Evolutionary conservation across 768 basidiomycete species (phyloP), one percentile per base, ranked within the genome.

Genomic region (Steccherinum ochraceum): DNA sequence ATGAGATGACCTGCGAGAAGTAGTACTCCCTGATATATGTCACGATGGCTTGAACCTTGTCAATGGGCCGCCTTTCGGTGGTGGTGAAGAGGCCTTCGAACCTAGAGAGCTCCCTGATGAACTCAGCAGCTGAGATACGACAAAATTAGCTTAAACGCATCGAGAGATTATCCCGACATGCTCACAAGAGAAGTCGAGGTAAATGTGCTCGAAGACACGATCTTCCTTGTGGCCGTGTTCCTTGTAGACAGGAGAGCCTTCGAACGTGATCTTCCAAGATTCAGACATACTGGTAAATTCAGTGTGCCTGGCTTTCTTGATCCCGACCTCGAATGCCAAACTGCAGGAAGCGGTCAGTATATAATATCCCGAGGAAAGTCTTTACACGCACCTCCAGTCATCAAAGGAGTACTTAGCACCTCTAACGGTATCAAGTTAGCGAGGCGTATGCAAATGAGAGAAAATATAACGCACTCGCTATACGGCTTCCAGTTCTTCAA

Each of bases 291-390:
- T 41, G n/a, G 24, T 4, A 13, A 57, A 20, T 3, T 21, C 35
- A 12, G 43, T 42, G 27, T 55, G 48, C 20, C 54, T 51, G 39
- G 51, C 26, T 20, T 57, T 52, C 49, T 60, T 56, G 16, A 65
- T 24, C 12, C 49, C 45, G 19, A 64, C 63, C 30, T 60, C 61
- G 53, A 64, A 65, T 5, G 63, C 63, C 5, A 65, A 46, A 13
- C 52, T 35, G n/a, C 35, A 11, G 25, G 41, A 47, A 61, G 52
- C 10, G 49, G 23, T n/a, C 27, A 56, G 27, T 4, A 18, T 45
- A 5, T 56, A 49, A 23, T 20, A n/a, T 40, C 51, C 42, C 7
- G 10, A 18, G 7, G 18, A 7, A n/a, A n/a, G n/a, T n/a, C n/a
- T n/a, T n/a, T 7, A 23, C 7, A 18, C 18, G 7, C 18, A 18